These are phyloP conservation scores for Beauveria caledonica DNA, from an alignment of 2,329 filamentous ascomycete species.

Conservation along the genomic window DNA sequence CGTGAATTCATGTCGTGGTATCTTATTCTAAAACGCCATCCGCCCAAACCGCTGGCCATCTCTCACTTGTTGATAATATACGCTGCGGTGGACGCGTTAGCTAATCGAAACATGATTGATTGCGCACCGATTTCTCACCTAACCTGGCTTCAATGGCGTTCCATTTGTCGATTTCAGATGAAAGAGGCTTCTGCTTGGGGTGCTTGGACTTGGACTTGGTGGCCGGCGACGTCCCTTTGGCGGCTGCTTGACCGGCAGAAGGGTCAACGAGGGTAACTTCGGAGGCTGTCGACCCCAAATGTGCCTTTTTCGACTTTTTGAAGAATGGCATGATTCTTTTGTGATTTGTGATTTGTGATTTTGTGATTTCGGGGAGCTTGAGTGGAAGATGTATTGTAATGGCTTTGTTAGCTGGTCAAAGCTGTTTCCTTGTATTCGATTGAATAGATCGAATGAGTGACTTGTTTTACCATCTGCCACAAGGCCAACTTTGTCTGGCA, in stretches of 20 bases:
- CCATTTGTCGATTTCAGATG: constrained; percentile 3
- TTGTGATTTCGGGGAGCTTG: neutral
- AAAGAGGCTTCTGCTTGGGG: neutral
- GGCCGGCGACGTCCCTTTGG: neutral
- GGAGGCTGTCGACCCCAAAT: neutral
- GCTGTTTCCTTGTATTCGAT: neutral
- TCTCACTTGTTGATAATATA: constrained; percentile 8
- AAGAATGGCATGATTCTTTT: neutral
- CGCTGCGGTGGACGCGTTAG: neutral
- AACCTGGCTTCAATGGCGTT: constrained; percentile 7
- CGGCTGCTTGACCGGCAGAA: neutral
- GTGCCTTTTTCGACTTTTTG: neutral
- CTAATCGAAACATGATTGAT: neutral
- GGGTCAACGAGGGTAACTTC: constrained; percentile 8
- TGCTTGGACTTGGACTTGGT: neutral
- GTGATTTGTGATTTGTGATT: neutral
- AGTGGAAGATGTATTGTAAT: neutral
- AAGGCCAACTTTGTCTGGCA: neutral
- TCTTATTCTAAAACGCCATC: neutral
- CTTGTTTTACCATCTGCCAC: neutral
- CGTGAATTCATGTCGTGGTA: constrained; percentile 4
- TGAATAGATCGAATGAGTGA: neutral
- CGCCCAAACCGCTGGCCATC: neutral
- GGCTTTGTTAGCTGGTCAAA: neutral
- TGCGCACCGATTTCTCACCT: neutral